Base-by-base conservation (phyloP, 352 stramenopile species). In the Lagenidium giganteum region DNA sequence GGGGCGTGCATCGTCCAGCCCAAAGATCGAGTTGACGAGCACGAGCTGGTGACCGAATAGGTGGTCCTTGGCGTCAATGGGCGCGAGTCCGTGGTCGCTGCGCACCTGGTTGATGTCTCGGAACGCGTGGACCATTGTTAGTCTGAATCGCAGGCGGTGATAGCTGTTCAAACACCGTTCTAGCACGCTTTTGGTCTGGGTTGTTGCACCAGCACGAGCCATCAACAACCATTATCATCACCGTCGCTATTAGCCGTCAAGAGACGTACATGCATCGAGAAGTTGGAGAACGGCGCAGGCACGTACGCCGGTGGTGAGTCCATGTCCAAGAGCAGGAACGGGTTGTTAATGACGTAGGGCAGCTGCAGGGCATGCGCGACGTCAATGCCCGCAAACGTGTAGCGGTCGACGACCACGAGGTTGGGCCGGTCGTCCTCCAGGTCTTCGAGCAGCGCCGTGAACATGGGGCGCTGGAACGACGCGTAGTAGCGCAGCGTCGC, bases 281-380 rank as follows among this genome's bases (percentile, higher is more conserved):
- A 74, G n/a, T 83, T 83, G 17, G 82, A 88, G 45, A 92, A 91
- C 0, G 82, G 82, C n/a, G 82, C 79, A 1, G 79, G 70, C 22
- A 93, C 71, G 33, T 89, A 87, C 11, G 69, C 65, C 3, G 84
- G 82, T 4, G 84, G 84, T 7, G 81, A 64, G 50, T 95, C 84
- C n/a, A 94, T 83, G 26, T 95, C 84, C 29, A 87, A 53, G 23
- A 95, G 61, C 54, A 93, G 47, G 39, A 79, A 85, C 27, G 82
- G 75, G 45, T 78, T 78, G 58, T 94, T 84, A 14, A 95, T 68
- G 27, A 91, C 64, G 53, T 83, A 91, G 11, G 84, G 80, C n/a
- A 93, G 42, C 8, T 63, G 40, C 21, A 90, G 54, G 20, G 56
- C 59, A 39, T 92, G 64, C 54, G 64, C 72, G 21, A 54, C 75